phyloP scores from a whole-genome alignment of 768 basidiomycete genomes.

The Hygrophorus russula region DNA sequence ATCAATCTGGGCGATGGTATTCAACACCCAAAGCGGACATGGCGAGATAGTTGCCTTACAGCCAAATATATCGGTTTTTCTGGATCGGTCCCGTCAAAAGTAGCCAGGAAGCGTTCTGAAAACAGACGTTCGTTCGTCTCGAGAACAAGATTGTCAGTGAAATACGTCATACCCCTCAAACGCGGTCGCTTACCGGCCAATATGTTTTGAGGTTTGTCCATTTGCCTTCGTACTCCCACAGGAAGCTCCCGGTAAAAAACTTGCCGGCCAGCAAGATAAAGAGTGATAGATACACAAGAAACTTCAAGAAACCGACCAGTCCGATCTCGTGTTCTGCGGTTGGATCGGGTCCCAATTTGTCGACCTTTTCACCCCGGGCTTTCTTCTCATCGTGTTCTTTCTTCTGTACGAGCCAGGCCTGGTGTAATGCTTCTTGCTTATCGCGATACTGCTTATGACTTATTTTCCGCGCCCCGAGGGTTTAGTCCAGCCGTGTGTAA shows the following conservation, averaged over 20 bases:
- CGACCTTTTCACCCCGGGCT: slow-evolving; percentile 61
- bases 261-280: slow-evolving; percentile 55
- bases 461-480: no score
- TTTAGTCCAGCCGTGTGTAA: no score
- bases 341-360: slow-evolving; percentile 64
- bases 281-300: slow-evolving; percentile 45
- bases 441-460: slow-evolving; percentile 62
- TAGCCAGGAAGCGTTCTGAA: slow-evolving; percentile 55
- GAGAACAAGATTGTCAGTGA: slow-evolving; percentile 5
- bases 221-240: slow-evolving; percentile 72
- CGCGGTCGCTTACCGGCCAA: slow-evolving; percentile 43
- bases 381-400: slow-evolving; percentile 63
- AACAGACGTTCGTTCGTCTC: slow-evolving; percentile 58
- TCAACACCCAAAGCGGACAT: slow-evolving; percentile 5
- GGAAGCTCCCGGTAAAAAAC: slow-evolving; percentile 78
- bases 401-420: slow-evolving; percentile 60
- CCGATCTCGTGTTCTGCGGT: slow-evolving; percentile 60
- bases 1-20: slow-evolving; percentile 50
- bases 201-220: slow-evolving; percentile 50
- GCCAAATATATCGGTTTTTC: slow-evolving; percentile 75
- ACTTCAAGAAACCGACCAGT: slow-evolving; percentile 54
- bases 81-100: slow-evolving; percentile 60
- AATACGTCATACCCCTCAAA: not conserved
- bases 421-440: slow-evolving; percentile 47
- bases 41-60: slow-evolving; percentile 30